Evolutionary conservation across 495 filamentous ascomycete genomes (phyloP).

Genomic region (Penicillium longicatenatum): DNA sequence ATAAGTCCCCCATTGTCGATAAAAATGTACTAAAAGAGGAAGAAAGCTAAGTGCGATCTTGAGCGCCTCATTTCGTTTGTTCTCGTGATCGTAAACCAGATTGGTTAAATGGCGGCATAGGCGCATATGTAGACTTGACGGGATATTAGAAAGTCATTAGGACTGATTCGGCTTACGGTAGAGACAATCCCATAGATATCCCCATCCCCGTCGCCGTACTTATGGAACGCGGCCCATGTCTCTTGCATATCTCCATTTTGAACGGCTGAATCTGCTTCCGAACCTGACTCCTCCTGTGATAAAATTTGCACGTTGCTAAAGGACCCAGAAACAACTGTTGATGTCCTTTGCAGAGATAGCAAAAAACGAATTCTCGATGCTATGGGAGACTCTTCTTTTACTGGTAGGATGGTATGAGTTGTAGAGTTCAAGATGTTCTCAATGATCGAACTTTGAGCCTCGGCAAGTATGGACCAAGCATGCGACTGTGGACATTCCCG

Average conservation of each 20-base stretch:
- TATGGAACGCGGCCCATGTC: background rate
- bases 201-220: background rate
- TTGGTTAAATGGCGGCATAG: background rate
- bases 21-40: no score
- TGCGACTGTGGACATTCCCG: slow-evolving; percentile 66
- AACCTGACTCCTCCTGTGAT: background rate
- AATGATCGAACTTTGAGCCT: background rate
- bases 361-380: background rate
- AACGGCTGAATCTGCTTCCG: background rate
- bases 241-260: background rate
- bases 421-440: background rate
- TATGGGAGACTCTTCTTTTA: background rate
- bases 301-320: background rate
- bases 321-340: background rate
- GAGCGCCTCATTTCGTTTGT: background rate
- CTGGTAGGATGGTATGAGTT: background rate
- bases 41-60: background rate
- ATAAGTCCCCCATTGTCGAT: no score
- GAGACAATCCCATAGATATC: background rate
- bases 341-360: background rate
- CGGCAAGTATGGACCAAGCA: slow-evolving; percentile 57
- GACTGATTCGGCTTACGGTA: background rate
- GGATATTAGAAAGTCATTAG: background rate
- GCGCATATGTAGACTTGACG: background rate
- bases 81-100: background rate